Conservation (phyloP, 208 protist genomes). For the Acanthamoeba royreba region DNA sequence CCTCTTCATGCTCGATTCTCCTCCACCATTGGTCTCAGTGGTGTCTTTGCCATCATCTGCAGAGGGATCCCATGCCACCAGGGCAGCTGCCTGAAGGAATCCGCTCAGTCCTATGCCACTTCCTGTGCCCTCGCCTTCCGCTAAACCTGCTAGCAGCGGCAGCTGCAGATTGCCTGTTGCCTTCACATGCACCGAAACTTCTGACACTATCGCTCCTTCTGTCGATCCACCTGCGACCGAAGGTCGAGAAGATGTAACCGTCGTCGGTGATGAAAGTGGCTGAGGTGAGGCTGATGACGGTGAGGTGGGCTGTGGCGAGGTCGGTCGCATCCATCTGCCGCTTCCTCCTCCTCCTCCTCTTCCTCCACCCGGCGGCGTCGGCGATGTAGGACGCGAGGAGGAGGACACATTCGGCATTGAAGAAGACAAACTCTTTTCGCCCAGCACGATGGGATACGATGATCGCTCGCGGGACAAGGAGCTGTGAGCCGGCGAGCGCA, state of each 20-base stretch:
- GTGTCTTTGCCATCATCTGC: background rate
- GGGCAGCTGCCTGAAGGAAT: background rate
- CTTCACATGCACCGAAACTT: background rate
- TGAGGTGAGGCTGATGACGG: background rate
- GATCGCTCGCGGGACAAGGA: background rate
- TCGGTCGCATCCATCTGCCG: background rate
- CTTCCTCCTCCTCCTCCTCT: no score
- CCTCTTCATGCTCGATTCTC: background rate
- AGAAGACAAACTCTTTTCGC: background rate
- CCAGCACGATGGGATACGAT: background rate
- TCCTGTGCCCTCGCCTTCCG: background rate
- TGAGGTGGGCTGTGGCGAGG: background rate
- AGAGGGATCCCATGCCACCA: background rate
- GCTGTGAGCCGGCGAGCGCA: background rate
- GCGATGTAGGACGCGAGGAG: background rate
- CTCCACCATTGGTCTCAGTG: background rate
- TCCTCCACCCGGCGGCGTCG: background rate
- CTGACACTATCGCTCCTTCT: background rate
- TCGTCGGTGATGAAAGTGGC: background rate
- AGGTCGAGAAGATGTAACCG: no score
- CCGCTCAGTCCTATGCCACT: background rate
- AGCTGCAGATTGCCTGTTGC: conserved; percentile 2
- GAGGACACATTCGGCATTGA: background rate
- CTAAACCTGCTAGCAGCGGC: background rate
- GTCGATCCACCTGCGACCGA: no score